These are phyloP conservation scores for Cymbidium sinense DNA, from an alignment of 106 monocot genomes.

Conservation along the genomic window DNA sequence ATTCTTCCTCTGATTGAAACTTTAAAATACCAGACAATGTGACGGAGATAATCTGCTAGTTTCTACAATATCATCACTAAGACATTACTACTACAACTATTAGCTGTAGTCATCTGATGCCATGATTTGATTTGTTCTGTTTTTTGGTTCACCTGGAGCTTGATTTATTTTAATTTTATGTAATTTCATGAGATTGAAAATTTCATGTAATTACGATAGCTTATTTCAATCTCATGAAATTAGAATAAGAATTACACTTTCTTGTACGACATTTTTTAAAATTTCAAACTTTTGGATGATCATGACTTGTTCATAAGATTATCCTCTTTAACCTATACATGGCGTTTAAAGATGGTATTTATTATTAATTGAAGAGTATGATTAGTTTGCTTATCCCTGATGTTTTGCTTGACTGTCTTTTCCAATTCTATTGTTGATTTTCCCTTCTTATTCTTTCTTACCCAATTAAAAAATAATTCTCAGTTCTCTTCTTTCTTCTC, in stretches of 20 bases:
- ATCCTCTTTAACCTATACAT: neutral
- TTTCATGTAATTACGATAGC: no score
- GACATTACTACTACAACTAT: neutral
- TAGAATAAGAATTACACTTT: neutral
- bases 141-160: neutral
- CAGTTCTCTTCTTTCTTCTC: no score
- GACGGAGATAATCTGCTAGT: neutral
- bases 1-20: neutral
- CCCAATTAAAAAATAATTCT: neutral
- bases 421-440: neutral
- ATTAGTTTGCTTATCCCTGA: neutral
- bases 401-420: neutral
- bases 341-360: neutral
- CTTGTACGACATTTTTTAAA: neutral
- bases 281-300: neutral
- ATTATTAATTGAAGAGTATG: neutral
- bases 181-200: no score
- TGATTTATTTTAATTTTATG: neutral
- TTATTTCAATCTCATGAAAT: neutral
- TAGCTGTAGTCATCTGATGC: neutral
- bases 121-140: neutral
- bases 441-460: neutral
- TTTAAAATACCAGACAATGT: neutral
- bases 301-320: neutral
- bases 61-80: neutral